Evolutionary conservation across 192 early-diverging fungal genomes (phyloP), one percentile per base, ranked within the genome.

Genomic region (Linnemannia exigua): DNA sequence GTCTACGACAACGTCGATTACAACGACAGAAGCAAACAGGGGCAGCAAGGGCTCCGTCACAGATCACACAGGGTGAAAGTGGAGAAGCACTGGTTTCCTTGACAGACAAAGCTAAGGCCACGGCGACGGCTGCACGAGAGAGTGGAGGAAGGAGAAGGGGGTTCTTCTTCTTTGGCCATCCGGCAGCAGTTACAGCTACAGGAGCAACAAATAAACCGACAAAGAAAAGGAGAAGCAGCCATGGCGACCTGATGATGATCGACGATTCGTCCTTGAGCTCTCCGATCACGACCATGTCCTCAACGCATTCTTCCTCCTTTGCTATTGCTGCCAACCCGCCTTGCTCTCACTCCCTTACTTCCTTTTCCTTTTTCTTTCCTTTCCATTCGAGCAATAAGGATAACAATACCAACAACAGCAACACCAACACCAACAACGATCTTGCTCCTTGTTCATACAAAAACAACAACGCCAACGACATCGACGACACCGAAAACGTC

Each of bases 171-270:
- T 63, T 63, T 63, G 58, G 15, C 58, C 28, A 15, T 14, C 58
- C 58, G 58, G 28, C 9, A 33, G 12, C n/a, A 12, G 28, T 12
- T 28, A 31, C 58, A 12, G 28, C 11, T 31, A 17, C 5, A 52
- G 58, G 11, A 25, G 58, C 28, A 14, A 44, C 41, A 44, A 44
- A 44, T 9, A 44, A 44, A 44, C 41, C 5, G 41, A 44, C 41
- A 44, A 44, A 9, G 41, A 63, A 63, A 63, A 9, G 58, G 58
- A 63, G 28, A 15, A 63, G 12, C 25, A 63, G 58, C 58, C 58
- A 63, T 63, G 58, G 58, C 58, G 12, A 31, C 58, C 58, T 63
- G 58, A 44, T 63, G 58, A 44, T 44, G 41, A 63, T 63, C 58
- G 58, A 31, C 58, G 28, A 63, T 63, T 63, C 58, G 3, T 25